Percentiles rank a stretch among this genome's conserved stretches.
These are phyloP conservation scores for Tolypocladium cylindrosporum DNA, from an alignment of 2,329 filamentous ascomycete genomes.

Conservation along the genomic window DNA sequence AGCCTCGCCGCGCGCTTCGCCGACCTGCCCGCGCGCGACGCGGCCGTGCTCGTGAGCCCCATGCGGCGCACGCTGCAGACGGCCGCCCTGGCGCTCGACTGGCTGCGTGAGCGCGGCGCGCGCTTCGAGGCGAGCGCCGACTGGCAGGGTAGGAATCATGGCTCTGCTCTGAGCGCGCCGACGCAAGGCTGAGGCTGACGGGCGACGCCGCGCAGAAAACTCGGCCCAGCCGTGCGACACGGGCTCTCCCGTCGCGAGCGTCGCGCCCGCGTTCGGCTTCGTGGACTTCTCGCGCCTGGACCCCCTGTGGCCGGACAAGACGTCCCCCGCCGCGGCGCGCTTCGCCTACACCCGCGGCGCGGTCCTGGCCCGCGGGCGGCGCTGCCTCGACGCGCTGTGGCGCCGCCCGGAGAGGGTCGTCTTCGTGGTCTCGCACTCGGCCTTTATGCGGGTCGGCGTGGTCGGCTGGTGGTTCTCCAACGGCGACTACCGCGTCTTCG, in stretches of 20 bases:
- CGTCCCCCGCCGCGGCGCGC: constrained; percentile 26
- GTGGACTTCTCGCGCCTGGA: constrained; percentile 49
- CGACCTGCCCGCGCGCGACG: constrained; percentile 18
- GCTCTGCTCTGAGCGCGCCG: neutral
- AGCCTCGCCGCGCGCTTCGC: constrained; percentile 29
- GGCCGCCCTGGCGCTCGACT: constrained; percentile 45
- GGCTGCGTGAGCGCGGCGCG: constrained; percentile 44
- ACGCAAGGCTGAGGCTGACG: neutral
- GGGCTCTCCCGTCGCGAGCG: constrained; percentile 34
- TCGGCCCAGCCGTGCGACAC: constrained; percentile 51
- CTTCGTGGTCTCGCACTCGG: constrained; percentile 55
- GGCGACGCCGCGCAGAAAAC: constrained; percentile 30
- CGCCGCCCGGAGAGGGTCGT: constrained; percentile 49
- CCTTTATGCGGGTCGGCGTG: constrained; percentile 49
- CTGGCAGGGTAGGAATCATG: constrained; percentile 47
- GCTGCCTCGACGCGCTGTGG: constrained; percentile 38
- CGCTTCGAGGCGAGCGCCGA: constrained; percentile 46
- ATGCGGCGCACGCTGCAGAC: constrained; percentile 60
- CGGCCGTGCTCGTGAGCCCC: constrained; percentile 50
- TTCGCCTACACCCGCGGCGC: constrained; percentile 45
- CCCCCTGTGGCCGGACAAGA: constrained; percentile 54
- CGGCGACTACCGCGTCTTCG: constrained; percentile 55
- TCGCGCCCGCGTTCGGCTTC: constrained; percentile 39
- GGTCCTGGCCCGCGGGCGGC: constrained; percentile 44
- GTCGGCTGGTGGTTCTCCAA: constrained; percentile 48